Evolutionary conservation across 768 basidiomycete species (phyloP), one percentile per base, ranked within the genome.

Genomic region (Postia placenta): DNA sequence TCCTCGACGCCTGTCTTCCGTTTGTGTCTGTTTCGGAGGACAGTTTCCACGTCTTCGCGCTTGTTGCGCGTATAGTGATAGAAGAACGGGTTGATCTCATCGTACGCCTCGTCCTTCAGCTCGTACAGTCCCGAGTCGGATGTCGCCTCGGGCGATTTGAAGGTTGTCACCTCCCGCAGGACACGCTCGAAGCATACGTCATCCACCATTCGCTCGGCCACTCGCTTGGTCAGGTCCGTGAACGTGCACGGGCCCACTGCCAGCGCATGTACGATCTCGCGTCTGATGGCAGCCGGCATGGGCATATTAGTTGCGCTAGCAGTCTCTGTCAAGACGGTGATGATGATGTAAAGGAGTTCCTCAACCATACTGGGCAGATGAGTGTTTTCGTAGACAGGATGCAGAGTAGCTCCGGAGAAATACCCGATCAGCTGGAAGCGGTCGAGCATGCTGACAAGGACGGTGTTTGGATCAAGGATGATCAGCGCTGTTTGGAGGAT

Each of bases 51-150:
- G 62, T 93, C 90, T 58, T 95, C 91, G 35, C 93, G 79, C 57
- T 91, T 85, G 68, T 98, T 98, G 35, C 94, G 77, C 14, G 90
- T 86, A 64, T 96, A 97, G 62, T 97, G 94, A 61, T 87, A 89
- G 71, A 94, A 96, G 69, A 93, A 96, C 0, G 94, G 93, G 59
- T 97, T 88, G 54, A 97, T 87, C 54, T 96, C 88, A 52, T 83
- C 85, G 64, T 81, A 92, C 17, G 72, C 74, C 56, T 86, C 87
- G 40, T 91, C 81, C 63, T 83, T 87, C 46, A 98, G 79, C 52
- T 93, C 85, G 67, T 97, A 98, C n/a, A 80, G 68, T 0, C 96
- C 95, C 0, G 75, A 76, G 56, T 95, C 93, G 1, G 83, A 72
- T 1, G 80, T 80, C 0, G 78, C 76, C 60, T 90, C 90, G 0